Evolutionary conservation across 2,329 filamentous ascomycete species (phyloP).

Genomic region (Claviceps spartinae): DNA sequence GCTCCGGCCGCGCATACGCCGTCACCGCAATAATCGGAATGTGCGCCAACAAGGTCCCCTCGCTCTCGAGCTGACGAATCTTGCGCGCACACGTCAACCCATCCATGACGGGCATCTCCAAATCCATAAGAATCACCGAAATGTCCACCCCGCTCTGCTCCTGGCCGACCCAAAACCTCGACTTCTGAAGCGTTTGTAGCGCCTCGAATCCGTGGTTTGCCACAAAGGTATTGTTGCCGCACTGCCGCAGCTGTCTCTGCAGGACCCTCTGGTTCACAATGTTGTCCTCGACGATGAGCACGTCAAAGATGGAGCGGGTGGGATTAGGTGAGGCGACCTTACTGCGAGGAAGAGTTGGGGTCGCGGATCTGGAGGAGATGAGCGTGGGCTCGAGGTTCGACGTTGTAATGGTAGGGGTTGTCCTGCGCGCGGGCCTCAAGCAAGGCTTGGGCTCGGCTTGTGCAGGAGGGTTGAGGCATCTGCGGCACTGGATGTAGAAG

Average conservation of each 20-base stretch:
- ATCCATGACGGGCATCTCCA: slow-evolving; percentile 78
- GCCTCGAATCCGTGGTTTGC: slow-evolving; percentile 54
- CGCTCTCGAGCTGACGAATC: slow-evolving; percentile 54
- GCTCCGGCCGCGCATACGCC: slow-evolving; percentile 63
- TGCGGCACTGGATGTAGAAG: slow-evolving; percentile 60
- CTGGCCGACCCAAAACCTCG: slow-evolving; percentile 40
- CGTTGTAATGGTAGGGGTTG: neutral
- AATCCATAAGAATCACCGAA: slow-evolving; percentile 63
- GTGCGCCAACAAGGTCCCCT: slow-evolving; percentile 47
- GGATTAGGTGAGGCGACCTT: slow-evolving; percentile 6
- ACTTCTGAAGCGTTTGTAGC: slow-evolving; percentile 41
- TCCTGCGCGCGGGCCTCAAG: slow-evolving; percentile 21
- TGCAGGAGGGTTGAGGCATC: slow-evolving; percentile 28
- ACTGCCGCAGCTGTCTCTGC: slow-evolving; percentile 45
- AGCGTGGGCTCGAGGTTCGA: slow-evolving; percentile 8
- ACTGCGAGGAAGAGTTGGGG: neutral
- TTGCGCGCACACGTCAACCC: slow-evolving; percentile 58
- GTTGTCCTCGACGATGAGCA: slow-evolving; percentile 56
- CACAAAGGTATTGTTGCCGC: slow-evolving; percentile 46
- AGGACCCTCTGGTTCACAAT: slow-evolving; percentile 53
- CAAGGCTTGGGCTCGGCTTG: slow-evolving; percentile 24
- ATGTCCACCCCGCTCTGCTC: slow-evolving; percentile 37
- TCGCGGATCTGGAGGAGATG: slow-evolving; percentile 5
- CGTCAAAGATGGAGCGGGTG: slow-evolving; percentile 28
- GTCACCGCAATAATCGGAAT: slow-evolving; percentile 77